Base-by-base conservation (phyloP, 768 basidiomycete species). In the Rhodocollybia butyracea region DNA sequence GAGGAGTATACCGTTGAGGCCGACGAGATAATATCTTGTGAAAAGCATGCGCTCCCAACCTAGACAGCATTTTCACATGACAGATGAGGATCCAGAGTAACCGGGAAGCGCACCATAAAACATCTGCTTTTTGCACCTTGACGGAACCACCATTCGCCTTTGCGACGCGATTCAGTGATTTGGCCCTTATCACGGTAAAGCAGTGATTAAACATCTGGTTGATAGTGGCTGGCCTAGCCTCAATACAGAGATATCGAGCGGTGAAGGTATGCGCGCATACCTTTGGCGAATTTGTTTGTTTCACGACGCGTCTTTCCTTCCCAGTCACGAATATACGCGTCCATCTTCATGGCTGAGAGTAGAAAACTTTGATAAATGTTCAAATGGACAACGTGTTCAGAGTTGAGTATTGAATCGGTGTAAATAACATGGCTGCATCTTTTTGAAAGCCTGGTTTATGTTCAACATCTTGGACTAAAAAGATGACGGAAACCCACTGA, bases 351-450 rank as follows among this genome's bases (percentile, higher is more conserved):
- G 0, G 89, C 91, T 2, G 84, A 78, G 40, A 97, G 68, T 29
- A 91, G 69, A 64, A 94, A 88, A 63, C 86, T 90, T 66, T 93
- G 89, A 67, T 93, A 97, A 12, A 96, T 77, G 68, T 98, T 99
- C 51, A 84, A 67, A 67, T 89, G 82, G 10, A 93, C 82, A 1
- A 77, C 78, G 39, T 77, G 63, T 17, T 69, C 60, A 7, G 81
- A 70, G 67, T 95, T 97, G 58, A 96, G 75, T 13, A 67, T 64
- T 4, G 79, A 78, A 65, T 98, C 95, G 48, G 78, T 84, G 72
- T 85, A 97, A 57, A 96, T 86, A 38, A 86, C 77, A 61, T 95
- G 92, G 60, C 82, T 82, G 61, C 85, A 86, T 29, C 85, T 75
- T 66, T 85, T 90, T 24, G 87, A 83, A 57, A 87, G 68, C 59